phyloP scores from a whole-genome alignment of 78 protist species.

The Dictyostelium citrinum region DNA sequence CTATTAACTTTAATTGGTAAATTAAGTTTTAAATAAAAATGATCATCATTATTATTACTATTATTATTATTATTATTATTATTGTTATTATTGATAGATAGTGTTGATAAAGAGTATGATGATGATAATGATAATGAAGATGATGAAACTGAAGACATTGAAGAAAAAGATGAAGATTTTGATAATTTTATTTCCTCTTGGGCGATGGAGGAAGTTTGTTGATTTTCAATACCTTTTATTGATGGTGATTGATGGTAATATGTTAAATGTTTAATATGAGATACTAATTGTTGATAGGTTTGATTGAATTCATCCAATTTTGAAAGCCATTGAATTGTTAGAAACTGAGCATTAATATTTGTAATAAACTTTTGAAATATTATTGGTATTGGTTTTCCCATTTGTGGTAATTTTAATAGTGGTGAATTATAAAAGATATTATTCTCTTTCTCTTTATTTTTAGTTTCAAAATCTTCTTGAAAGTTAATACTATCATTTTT shows the following conservation, averaged over 20 bases:
- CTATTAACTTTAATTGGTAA: background rate
- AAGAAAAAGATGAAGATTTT: background rate
- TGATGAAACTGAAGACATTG: background rate
- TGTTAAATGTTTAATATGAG: background rate
- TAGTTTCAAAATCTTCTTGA: slow-evolving; percentile 44
- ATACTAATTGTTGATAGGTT: background rate
- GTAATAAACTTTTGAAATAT: background rate
- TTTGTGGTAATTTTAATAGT: background rate
- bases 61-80: background rate
- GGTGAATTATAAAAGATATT: background rate
- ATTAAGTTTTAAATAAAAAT: background rate
- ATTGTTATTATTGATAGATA: background rate
- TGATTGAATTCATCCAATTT: background rate
- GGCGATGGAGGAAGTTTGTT: no score
- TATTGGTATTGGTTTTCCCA: background rate
- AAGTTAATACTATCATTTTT: background rate
- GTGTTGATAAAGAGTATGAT: background rate
- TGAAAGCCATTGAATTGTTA: background rate
- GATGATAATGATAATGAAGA: background rate
- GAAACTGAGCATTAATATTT: background rate
- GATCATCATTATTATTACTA: background rate
- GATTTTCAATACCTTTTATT: background rate
- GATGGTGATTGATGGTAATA: background rate
- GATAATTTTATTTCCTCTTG: background rate
- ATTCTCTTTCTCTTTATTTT: background rate